Evolutionary conservation across 164 flowering plant genomes (phyloP).

Genomic region (Chimonanthus praecox): DNA sequence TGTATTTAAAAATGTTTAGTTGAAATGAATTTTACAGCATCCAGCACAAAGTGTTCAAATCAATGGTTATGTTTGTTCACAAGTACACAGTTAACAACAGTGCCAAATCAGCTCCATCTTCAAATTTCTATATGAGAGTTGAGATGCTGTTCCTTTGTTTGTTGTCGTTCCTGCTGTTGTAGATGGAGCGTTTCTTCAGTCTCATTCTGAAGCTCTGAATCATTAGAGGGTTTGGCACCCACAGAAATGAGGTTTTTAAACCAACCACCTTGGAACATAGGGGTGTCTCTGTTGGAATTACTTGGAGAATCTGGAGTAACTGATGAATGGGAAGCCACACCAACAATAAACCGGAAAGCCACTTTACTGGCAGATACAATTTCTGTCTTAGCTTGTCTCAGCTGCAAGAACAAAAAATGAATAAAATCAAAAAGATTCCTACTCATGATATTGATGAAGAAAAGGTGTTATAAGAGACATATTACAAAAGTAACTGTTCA

Average conservation of each 20-base stretch:
- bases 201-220: constrained; percentile 42
- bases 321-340: constrained; percentile 26
- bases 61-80: not conserved
- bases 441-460: no score
- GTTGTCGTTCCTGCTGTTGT: constrained; percentile 13
- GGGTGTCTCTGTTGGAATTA: constrained; percentile 43
- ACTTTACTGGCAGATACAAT: constrained; percentile 89
- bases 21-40: not conserved
- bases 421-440: no score
- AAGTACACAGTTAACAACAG: not conserved
- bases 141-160: not conserved
- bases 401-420: constrained; percentile 33
- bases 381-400: constrained; percentile 90
- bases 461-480: no score
- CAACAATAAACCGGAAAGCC: constrained; percentile 70
- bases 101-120: not conserved
- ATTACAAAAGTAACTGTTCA: no score
- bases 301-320: constrained; percentile 43
- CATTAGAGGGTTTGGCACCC: constrained; percentile 56
- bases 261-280: constrained; percentile 66
- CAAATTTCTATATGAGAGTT: not conserved
- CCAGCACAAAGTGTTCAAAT: not conserved
- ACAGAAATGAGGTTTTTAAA: constrained; percentile 53
- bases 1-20: not conserved
- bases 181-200: constrained; percentile 28